Evolutionary conservation across 1,139 yeast species (phyloP), one percentile per base, ranked within the genome.

Genomic region (Scheffersomyces titani): DNA sequence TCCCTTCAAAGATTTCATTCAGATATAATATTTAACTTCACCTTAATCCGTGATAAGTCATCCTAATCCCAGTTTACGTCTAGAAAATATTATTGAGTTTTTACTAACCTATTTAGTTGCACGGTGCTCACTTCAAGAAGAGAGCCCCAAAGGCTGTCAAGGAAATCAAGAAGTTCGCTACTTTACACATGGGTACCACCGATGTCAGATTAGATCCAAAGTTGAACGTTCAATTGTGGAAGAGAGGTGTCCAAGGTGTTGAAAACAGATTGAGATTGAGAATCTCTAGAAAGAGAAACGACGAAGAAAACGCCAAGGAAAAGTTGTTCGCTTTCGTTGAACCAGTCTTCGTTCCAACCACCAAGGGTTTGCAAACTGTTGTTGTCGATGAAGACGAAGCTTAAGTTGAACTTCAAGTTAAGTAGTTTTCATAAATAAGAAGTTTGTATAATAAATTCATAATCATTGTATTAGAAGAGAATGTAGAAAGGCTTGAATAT

Each of bases 61-160:
- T 19, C 21, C 19, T 19, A 18, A 19, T 48, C 30, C 40, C 22
- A 5, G 19, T 22, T 22, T 24, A 49, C 44, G 44, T 18, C 21
- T 18, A 20, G 19, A n/a, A 48, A 9, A 19, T 22, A 20, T 19
- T 45, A 9, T 45, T 13, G 21, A 45, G 16, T 45, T 45, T 45
- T 45, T 45, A 19, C 21, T 19, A 19, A 19, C 48, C 21, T 45
- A 19, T 69, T 57, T 75, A 89, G 96, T 90, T 92, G 80, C 96
- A 90, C 84, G 98, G 99, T 87, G 93, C 89, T 73, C 89, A 92
- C 83, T 94, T 94, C 97, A 96, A 94, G 89, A 91, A 91, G 92
- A 92, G 98, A 87, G 99, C 99, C 77, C 99, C 99, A 84, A 90
- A 86, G 81, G 99, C 99, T 74, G 96, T 94, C 84, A 94, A 92